Evolutionary conservation across 371 early-diverging fungal species (phyloP), one percentile per base, ranked within the genome.

Genomic region (Circinella minor): DNA sequence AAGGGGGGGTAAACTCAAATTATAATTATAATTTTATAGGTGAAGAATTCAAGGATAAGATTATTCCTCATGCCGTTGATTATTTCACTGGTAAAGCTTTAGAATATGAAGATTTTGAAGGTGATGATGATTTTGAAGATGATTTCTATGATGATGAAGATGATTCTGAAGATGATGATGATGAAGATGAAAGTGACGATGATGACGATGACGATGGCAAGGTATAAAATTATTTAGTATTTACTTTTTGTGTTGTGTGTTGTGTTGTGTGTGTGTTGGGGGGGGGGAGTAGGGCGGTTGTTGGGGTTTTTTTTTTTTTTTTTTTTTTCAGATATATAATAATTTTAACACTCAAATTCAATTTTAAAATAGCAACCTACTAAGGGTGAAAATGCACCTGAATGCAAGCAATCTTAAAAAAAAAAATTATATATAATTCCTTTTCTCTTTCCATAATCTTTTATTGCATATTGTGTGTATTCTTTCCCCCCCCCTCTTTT

Each of bases 71-170:
- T 75, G 99, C 98, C 67, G 85, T 99, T 66, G 95, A 97, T 81
- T 98, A 96, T 93, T 99, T 97, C 87, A 98, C 98, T 18, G 98
- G 99, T 74, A 93, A 94, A 85, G 98, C 98, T 55, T 87, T 96
- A 55, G 89, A 91, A 69, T 91, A 89, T 76, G 91, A 89, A 73
- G 92, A 90, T 67, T 83, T 87, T 61, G 87, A 81, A 15, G 89
- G 86, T 61, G 90, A 90, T 59, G 92, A 89, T 62, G 90, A 90
- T 63, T 89, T 89, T 60, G 92, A 90, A 62, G 94, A 65, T 88
- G 27, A 87, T 85, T 77, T 20, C 37, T 90, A 91, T 5, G 91
- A 91, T 43, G 85, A 89, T 14, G 81, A 77, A 0, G 80, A 81
- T 13, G 83, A 86, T 20, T 84, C 82, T 5, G 86, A 86, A 17